Evolutionary conservation across 2,329 filamentous ascomycete species (phyloP), one percentile per base, ranked within the genome.

Genomic region (Zalaria obscura): DNA sequence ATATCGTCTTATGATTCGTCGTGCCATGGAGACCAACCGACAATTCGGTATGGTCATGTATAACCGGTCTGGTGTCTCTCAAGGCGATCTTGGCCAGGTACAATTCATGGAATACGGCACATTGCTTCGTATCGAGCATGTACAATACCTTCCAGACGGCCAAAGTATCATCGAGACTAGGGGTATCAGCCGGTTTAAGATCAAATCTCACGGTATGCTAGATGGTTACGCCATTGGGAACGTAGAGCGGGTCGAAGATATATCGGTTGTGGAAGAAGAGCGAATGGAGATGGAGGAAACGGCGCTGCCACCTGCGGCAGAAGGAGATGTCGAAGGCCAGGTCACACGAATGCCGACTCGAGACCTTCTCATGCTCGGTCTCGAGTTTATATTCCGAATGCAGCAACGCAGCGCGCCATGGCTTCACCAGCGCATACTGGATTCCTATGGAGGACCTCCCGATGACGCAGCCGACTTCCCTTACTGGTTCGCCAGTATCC

Each of bases 41-140:
- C 83, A 76, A 25, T 94, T 95, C 54, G 88, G 88, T 25, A 93
- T 94, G 83, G 72, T 93, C 11, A 72, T 84, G 54, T 78, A 78
- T 47, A 83, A 80, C 49, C 65, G 67, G 36, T 60, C 61, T n/a
- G 60, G 65, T 25, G 59, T 66, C 44, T 55, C 65, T 4, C 74
- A 78, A 58, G 71, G 68, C 3, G 66, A 68, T 6, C 58, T 77
- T 3, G 74, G 63, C 38, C 58, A 48, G 43, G 66, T 63, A 1
- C 68, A 68, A 7, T 93, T 88, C 52, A 72, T 78, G 55, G 72
- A 82, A 50, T 77, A 88, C 38, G 88, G 88, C 1, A 93, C 86
- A 0, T 62, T 93, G 33, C 65, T 94, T 18, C 75, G 80, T 36
- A 83, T 95, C 40, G 70, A 82, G 42, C 80, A 81, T 38, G 73